Evolutionary conservation across 305 asterid species (phyloP).

Genomic region (Fraxinus sp.): DNA sequence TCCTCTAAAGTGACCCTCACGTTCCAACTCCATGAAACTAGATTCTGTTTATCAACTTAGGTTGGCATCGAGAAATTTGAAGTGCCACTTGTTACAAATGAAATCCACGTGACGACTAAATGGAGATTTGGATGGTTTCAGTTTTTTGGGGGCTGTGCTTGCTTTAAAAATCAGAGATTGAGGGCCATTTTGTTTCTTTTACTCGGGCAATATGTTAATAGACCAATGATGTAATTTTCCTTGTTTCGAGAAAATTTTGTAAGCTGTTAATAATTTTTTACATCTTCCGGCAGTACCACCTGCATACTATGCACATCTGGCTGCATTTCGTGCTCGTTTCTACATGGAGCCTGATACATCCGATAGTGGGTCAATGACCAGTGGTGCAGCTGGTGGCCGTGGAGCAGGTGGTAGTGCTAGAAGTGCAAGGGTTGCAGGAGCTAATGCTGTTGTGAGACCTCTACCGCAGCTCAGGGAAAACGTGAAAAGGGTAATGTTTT

Average conservation of each 20-base stretch:
- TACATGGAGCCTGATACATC: conserved; percentile 92
- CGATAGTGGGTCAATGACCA: conserved; percentile 75
- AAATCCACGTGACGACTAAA: neutral
- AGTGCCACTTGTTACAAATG: neutral
- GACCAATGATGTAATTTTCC: neutral
- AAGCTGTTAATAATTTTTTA: neutral
- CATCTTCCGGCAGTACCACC: conserved; percentile 68
- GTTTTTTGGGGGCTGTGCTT: neutral
- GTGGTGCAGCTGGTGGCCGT: conserved; percentile 58
- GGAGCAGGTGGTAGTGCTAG: conserved; percentile 47
- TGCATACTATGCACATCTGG: conserved; percentile 92
- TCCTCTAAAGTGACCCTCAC: neutral
- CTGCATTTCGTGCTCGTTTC: conserved; percentile 94
- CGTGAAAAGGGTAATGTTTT: conserved; percentile 90
- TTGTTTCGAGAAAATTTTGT: neutral
- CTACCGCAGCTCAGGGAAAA: conserved; percentile 87
- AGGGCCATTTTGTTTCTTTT: neutral
- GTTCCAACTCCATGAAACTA: neutral
- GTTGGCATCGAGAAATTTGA: neutral
- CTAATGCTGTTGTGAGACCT: conserved; percentile 70
- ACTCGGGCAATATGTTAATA: neutral
- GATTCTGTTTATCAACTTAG: neutral
- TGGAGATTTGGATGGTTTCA: neutral
- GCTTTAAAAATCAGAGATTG: neutral
- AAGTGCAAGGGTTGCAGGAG: conserved; percentile 54